Base-by-base conservation (phyloP, 768 basidiomycete species). In the Kwoniella newhampshirensis region DNA sequence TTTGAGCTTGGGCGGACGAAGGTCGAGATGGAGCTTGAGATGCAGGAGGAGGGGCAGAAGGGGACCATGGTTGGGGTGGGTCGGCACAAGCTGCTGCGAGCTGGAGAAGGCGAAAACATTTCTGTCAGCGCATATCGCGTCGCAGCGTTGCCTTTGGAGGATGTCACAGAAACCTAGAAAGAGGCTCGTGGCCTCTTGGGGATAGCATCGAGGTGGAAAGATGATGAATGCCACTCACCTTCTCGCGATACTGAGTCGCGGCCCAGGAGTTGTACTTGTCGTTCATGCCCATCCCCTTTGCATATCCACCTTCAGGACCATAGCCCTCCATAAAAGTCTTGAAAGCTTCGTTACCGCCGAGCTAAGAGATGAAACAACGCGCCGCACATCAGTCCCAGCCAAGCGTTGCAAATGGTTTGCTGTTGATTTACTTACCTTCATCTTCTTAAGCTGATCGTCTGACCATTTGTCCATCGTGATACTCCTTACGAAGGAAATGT, bases 381-480 rank as follows among this genome's bases (percentile, higher is more conserved):
- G n/a, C n/a, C 36, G 36, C 36, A 37, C 36, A 45, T 45, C 43
- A 21, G 3, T 8, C 43, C 27, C n/a, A n/a, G n/a, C n/a, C n/a
- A n/a, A n/a, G n/a, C n/a, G n/a, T n/a, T 6, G 3, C 2, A 27
- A 18, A 36, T 35, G 43, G 26, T 4, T 8, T 6, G 32, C 20
- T 7, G 18, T 37, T 23, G 21, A 13, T 25, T 30, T 37, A 73
- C 79, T 49, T 46, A 91, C 91, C 85, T 88, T 86, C 91, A 99
- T 97, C 62, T 79, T 77, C 42, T 74, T 69, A 36, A 79, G 57
- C 77, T 96, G 91, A 57, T 93, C 90, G 35, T 85, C 83, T 63
- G 88, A 86, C 91, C 92, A 96, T 63, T 91, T 88, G 78, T 96
- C 93, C 93, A 96, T 97, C 51, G 91, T 91, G 62, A 92, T 84